Percentiles rank a stretch among this genome's conserved stretches.
phyloP scores from a whole-genome alignment of 1,139 yeast genomes.

The Meyerozyma sp. region DNA sequence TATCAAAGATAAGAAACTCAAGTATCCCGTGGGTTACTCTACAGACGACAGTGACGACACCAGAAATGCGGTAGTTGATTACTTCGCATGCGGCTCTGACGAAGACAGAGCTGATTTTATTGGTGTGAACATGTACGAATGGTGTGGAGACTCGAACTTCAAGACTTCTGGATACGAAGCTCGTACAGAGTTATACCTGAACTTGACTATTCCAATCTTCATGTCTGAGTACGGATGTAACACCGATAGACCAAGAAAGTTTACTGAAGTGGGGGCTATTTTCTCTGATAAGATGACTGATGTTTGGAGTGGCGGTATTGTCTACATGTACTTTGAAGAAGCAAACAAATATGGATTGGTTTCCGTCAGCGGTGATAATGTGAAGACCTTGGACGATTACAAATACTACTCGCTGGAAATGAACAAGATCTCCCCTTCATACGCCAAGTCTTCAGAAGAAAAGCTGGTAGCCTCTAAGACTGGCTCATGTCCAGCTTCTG shows the following conservation, averaged over 20 bases:
- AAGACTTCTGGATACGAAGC: slow-evolving; percentile 63
- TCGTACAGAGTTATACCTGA: slow-evolving; percentile 53
- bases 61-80: slow-evolving; percentile 73
- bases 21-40: slow-evolving; percentile 87
- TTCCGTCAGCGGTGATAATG: slow-evolving; percentile 16
- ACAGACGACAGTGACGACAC: slow-evolving; percentile 78
- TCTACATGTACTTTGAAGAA: slow-evolving; percentile 35
- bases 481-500: slow-evolving; percentile 44
- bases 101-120: slow-evolving; percentile 80
- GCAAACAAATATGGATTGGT: slow-evolving; percentile 33
- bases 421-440: slow-evolving; percentile 20
- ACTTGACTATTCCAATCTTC: slow-evolving; percentile 73
- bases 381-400: slow-evolving; percentile 10
- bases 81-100: slow-evolving; percentile 67
- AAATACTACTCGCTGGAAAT: slow-evolving; percentile 10
- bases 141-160: slow-evolving; percentile 81
- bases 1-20: slow-evolving; percentile 54
- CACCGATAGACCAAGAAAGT: slow-evolving; percentile 55
- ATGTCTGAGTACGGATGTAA: slow-evolving; percentile 95
- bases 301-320: slow-evolving; percentile 41
- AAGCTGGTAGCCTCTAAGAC: slow-evolving; percentile 20
- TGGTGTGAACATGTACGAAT: slow-evolving; percentile 87
- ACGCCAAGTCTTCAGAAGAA: slow-evolving; percentile 22
- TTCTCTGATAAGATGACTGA: slow-evolving; percentile 36
- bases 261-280: slow-evolving; percentile 59